Conservation (phyloP, 2,329 filamentous ascomycete species). For the Paecilomyces sp. region DNA sequence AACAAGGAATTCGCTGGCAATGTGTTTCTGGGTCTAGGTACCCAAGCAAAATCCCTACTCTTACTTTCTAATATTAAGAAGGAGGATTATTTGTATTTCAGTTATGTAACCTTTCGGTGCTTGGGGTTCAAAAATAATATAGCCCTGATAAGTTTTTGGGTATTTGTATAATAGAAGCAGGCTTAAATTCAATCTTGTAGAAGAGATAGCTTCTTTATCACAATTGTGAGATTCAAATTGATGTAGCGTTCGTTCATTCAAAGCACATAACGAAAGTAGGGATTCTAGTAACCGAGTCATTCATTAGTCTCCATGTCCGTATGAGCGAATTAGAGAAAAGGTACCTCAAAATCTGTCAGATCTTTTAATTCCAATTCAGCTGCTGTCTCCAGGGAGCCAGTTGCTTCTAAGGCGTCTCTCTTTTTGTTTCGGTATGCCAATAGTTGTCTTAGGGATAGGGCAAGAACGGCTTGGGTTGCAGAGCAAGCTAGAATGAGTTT, state of each 20-base stretch:
- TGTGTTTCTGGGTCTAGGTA: not conserved
- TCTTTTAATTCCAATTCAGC: not conserved
- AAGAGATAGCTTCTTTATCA: too few species aligned
- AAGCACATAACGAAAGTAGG: not conserved
- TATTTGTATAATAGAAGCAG: too few species aligned
- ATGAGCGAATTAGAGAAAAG: not conserved
- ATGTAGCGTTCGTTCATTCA: not conserved
- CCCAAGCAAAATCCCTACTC: too few species aligned
- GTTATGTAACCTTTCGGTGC: too few species aligned
- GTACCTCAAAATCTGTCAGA: not conserved
- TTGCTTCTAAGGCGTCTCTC: not conserved
- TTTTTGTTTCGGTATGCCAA: constrained; percentile 1
- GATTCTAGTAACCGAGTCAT: not conserved
- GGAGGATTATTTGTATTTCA: too few species aligned
- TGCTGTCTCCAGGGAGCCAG: not conserved
- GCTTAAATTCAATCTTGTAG: too few species aligned
- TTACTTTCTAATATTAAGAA: too few species aligned
- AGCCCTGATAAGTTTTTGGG: too few species aligned
- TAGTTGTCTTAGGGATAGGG: constrained; percentile 1
- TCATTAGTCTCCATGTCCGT: not conserved
- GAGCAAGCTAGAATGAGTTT: constrained; percentile 39
- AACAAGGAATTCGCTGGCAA: not conserved
- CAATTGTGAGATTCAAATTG: not conserved
- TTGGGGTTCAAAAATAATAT: too few species aligned
- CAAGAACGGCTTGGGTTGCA: constrained; percentile 1